Conservation (phyloP, 1,284 basidiomycete genomes). For the Pulveroboletus sp. region DNA sequence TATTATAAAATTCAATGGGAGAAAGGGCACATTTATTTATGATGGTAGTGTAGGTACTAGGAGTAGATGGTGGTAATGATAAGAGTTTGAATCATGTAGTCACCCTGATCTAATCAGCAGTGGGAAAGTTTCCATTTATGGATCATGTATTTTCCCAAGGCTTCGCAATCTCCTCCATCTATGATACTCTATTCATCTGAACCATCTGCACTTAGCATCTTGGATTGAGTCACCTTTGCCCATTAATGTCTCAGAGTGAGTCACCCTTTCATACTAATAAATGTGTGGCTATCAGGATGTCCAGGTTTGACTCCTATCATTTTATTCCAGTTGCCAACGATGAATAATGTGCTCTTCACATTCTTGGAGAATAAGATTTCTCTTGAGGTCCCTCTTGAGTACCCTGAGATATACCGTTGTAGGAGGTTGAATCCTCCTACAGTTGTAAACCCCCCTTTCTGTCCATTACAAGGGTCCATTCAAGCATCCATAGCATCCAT, state of each 20-base stretch:
- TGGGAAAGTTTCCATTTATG: neutral
- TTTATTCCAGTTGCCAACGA: neutral
- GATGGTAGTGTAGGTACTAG: too few species aligned
- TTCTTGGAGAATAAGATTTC: too few species aligned
- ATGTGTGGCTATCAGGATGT: neutral
- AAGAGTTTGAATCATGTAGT: neutral
- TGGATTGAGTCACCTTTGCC: neutral
- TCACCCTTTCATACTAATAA: too few species aligned
- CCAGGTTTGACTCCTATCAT: neutral
- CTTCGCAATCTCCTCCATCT: too few species aligned
- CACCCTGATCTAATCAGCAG: neutral
- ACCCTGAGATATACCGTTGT: too few species aligned
- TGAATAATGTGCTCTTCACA: too few species aligned
- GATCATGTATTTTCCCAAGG: neutral
- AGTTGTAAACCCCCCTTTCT: too few species aligned
- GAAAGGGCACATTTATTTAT: neutral
- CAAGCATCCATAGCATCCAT: too few species aligned
- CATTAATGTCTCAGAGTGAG: neutral
- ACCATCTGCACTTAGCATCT: neutral
- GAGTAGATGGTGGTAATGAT: neutral
- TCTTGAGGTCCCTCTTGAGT: too few species aligned
- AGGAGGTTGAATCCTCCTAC: too few species aligned
- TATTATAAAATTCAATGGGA: neutral
- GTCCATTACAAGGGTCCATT: too few species aligned
- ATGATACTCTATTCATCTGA: neutral